Evolutionary conservation across 75 land plant species (phyloP), one percentile per base, ranked within the genome.

Genomic region (Selaginella moellendorffii): DNA sequence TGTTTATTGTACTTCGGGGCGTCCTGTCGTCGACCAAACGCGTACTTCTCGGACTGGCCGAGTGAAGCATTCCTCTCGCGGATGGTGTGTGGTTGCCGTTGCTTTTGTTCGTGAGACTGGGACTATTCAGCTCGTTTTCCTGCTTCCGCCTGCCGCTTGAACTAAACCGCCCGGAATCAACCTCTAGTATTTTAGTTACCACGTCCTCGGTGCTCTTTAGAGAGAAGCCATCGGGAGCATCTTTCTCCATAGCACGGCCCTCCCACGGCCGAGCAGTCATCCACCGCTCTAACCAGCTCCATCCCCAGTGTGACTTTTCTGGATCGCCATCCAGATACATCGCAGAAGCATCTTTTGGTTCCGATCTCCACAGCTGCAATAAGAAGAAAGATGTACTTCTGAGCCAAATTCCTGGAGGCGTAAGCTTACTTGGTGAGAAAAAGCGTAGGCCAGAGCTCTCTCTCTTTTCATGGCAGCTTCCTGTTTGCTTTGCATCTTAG

Each of bases 381-480:
- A 18, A 21, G 26, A 36, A 68, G 18, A 18, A 65, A 8, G 10
- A 36, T 36, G 46, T 36, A 36, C 10, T 5, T 36, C 5, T 36
- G 14, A 5, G 46, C 5, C 5, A 36, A 36, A n/a, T n/a, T n/a
- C n/a, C n/a, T n/a, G n/a, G n/a, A n/a, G n/a, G n/a, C n/a, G 53
- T 5, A 27, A 51, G 30, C 24, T 18, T 59, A 90, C 97, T 79
- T 87, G 97, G 51, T 91, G 85, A 29, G 96, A 84, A 62, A 89
- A 81, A 9, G 96, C 81, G 22, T 87, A 81, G 26, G 97, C 82
- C 28, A 88, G 74, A 18, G 72, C 84, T 63, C 77, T 82, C 62
- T 82, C 95, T n/a, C 87, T 79, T 64, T 80, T 88, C 61, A 81
- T 20, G 10, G 96, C 82, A 52, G 90, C 90, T 14, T 82, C 97